Percentiles rank a stretch among this genome's conserved stretches.
phyloP scores from a whole-genome alignment of 148 eudicot species.

The Dianthus caryophyllus region DNA sequence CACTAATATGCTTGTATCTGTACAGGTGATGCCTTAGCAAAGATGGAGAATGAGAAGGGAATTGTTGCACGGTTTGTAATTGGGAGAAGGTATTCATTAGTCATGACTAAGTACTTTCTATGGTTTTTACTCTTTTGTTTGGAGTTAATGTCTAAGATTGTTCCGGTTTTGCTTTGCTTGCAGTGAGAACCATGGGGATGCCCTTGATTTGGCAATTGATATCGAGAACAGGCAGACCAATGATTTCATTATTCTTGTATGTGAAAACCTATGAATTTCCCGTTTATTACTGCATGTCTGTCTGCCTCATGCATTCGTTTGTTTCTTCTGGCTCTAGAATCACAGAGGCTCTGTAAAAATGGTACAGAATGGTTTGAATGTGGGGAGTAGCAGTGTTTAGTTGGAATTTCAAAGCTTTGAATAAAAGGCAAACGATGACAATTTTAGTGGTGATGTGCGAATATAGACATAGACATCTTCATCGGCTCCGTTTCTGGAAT shows the following conservation, averaged over 20 bases:
- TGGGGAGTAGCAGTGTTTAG: not conserved
- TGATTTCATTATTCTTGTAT: conserved; percentile 77
- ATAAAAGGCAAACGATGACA: not conserved
- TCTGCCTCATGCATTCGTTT: not conserved
- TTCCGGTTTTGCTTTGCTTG: conserved; percentile 26
- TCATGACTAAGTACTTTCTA: not conserved
- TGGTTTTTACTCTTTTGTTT: conserved; percentile 1
- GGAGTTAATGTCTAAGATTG: conserved; percentile 1
- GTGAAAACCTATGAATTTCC: conserved; percentile 17
- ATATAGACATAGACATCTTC: not conserved
- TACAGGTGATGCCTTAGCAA: conserved; percentile 54
- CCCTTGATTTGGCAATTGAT: conserved; percentile 65
- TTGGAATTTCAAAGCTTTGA: not conserved
- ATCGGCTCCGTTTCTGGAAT: not conserved
- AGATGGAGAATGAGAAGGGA: conserved; percentile 64
- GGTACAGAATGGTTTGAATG: not conserved
- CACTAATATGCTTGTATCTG: conserved; percentile 5
- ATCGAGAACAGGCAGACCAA: conserved; percentile 54
- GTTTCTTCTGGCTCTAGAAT: conserved; percentile 12
- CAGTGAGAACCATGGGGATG: conserved; percentile 77
- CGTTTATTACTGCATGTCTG: not conserved
- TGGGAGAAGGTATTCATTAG: conserved; percentile 62
- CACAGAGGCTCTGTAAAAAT: not conserved
- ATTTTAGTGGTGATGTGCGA: not conserved
- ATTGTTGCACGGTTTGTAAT: conserved; percentile 68